Conservation (phyloP, 306 rosid genomes). For the Carpinus viminea region DNA sequence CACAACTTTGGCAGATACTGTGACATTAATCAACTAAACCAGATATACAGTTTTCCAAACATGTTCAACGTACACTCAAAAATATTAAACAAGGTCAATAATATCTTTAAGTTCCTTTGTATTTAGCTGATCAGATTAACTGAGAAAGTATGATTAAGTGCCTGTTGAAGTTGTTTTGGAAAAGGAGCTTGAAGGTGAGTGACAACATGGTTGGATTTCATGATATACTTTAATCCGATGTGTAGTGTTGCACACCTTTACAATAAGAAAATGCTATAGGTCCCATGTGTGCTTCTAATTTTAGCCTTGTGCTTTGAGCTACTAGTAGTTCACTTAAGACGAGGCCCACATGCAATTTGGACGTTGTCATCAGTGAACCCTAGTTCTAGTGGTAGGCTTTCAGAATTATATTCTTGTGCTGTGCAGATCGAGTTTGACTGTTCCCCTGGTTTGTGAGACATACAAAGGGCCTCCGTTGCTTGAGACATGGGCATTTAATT, state of each 20-base stretch:
- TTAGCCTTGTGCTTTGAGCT: constrained; percentile 1
- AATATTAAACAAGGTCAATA: not conserved
- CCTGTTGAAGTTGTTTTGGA: constrained; percentile 1
- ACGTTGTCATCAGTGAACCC: not conserved
- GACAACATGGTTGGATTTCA: not conserved
- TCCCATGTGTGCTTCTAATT: not conserved
- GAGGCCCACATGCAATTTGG: not conserved
- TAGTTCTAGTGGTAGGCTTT: not conserved
- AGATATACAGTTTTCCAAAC: not conserved
- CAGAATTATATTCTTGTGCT: not conserved
- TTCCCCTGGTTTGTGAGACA: not conserved
- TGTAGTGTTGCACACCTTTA: not conserved
- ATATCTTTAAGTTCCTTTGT: not conserved
- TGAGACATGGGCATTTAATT: not conserved
- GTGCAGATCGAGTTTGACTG: not conserved
- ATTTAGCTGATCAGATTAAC: not conserved
- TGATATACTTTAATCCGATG: not conserved
- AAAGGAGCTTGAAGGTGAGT: not conserved
- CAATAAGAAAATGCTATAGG: not conserved
- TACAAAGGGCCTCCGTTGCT: no score
- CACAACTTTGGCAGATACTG: not conserved
- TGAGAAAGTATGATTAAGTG: constrained; percentile 2
- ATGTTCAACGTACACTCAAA: not conserved
- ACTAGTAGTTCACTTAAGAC: not conserved
- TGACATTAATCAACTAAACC: not conserved